A percentile compares a stretch with the other conserved stretches of the same genome.
phyloP scores from a whole-genome alignment of 345 rosid species.

The Hibiscus syriacus region DNA sequence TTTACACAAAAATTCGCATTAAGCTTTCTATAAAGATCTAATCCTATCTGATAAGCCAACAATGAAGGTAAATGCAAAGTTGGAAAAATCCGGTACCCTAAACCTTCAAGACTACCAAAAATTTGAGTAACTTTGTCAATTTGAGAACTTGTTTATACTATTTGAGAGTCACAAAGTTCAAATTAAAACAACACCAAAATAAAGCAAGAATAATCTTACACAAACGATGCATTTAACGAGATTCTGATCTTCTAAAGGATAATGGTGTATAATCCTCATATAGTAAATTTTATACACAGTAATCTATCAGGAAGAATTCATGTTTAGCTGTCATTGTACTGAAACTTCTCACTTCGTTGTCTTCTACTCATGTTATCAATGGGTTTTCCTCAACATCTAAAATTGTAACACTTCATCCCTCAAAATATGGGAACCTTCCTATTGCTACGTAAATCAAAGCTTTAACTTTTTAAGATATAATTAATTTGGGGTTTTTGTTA shows the following conservation, averaged over 20 bases:
- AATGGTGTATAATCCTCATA: not conserved
- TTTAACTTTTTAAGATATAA: too few species aligned
- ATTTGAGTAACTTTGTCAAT: not conserved
- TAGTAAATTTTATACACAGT: not conserved
- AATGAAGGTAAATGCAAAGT: not conserved
- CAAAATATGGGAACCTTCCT: not conserved
- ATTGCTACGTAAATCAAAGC: not conserved
- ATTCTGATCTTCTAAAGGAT: not conserved
- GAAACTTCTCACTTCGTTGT: not conserved
- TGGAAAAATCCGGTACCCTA: not conserved
- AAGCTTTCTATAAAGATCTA: not conserved
- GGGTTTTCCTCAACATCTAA: not conserved
- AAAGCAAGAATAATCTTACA: not conserved
- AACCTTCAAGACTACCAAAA: not conserved
- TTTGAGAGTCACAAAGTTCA: not conserved
- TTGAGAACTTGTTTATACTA: not conserved
- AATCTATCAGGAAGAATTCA: not conserved
- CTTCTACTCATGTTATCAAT: not conserved
- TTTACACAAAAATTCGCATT: not conserved
- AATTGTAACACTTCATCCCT: not conserved
- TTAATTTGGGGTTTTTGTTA: not conserved
- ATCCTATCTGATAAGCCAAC: not conserved
- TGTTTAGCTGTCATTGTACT: not conserved
- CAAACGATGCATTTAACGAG: not conserved
- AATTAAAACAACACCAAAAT: not conserved